These are phyloP conservation scores for Alnus glutinosa DNA, from an alignment of 306 rosid species.

Conservation along the genomic window DNA sequence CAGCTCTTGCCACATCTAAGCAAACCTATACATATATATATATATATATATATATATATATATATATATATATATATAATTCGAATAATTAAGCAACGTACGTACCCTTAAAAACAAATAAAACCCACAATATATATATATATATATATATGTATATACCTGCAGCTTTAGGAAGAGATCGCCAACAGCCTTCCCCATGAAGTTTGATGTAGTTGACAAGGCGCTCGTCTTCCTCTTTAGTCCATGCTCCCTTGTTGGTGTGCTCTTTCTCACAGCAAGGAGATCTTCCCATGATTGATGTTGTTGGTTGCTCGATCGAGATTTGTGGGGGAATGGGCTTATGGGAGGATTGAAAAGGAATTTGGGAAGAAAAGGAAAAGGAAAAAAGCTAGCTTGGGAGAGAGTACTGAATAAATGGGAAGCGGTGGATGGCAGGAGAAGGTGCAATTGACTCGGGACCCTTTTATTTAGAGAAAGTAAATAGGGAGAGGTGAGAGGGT, in stretches of 20 bases:
- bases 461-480: neutral
- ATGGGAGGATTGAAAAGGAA: neutral
- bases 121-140: too few relatives aligned
- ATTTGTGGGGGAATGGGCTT: too few relatives aligned
- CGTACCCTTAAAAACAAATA: too few relatives aligned
- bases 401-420: conserved; percentile 39
- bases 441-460: conserved; percentile 37
- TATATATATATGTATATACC: conserved; percentile 19
- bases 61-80: too few relatives aligned
- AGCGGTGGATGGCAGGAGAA: conserved; percentile 43
- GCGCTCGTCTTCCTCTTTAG: conserved; percentile 71
- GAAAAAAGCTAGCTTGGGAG: neutral
- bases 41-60: too few relatives aligned
- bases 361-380: neutral
- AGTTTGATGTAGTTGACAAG: conserved; percentile 60
- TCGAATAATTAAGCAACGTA: too few relatives aligned
- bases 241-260: conserved; percentile 83
- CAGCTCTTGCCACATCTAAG: conserved; percentile 79
- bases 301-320: too few relatives aligned
- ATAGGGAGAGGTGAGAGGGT: neutral
- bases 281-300: conserved; percentile 51
- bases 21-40: conserved; percentile 33
- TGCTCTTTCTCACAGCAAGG: conserved; percentile 77
- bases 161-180: conserved; percentile 75
- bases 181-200: conserved; percentile 77